Base-by-base conservation (phyloP, 176 grass and related monocot genomes). In the Juncus effusus region DNA sequence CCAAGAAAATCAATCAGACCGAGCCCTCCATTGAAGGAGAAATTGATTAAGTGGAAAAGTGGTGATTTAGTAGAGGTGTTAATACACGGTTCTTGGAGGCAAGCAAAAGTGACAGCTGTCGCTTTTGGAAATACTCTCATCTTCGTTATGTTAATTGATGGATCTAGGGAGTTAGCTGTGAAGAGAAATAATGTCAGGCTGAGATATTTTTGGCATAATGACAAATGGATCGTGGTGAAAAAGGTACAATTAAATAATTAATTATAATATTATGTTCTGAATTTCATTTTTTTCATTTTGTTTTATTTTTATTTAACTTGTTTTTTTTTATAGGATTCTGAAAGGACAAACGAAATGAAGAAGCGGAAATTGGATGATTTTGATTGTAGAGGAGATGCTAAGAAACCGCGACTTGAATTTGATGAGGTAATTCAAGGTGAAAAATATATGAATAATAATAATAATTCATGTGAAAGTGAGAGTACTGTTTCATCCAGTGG, bases 61-160 rank as follows among this genome's bases (percentile, higher is more conserved):
- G 85, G 82, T 5, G 82, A 89, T 78, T 19, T 76, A 10, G 77
- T 89, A 5, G 85, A 95, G 61, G 77, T 81, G 52, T 73, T 81
- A 8, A 74, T 83, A 41, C 47, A 62, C 8, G 16, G 38, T 52
- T 56, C 87, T 10, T 95, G 90, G 90, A 86, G 78, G 70, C 68
- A 67, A 11, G 63, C 45, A 28, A 47, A 53, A 41, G 61, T 65
- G 60, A 5, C n/a, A 36, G 79, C 4, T 42, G 72, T 40, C 58
- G 51, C 51, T 59, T 72, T 58, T 72, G 68, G 68, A 14, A 72
- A 60, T 58, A 72, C 40, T 52, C 47, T 79, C 49, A 63, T 79
- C 37, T 38, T 70, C 50, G 76, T 88, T 65, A 83, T 64, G 64
- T 66, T 80, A 69, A 65, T 82, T 61, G 82, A 64, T 45, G 54